A percentile compares a stretch with the other conserved stretches of the same genome.
Evolutionary conservation across 352 stramenopile species (phyloP).

Genomic region (Phytophthora pisi): DNA sequence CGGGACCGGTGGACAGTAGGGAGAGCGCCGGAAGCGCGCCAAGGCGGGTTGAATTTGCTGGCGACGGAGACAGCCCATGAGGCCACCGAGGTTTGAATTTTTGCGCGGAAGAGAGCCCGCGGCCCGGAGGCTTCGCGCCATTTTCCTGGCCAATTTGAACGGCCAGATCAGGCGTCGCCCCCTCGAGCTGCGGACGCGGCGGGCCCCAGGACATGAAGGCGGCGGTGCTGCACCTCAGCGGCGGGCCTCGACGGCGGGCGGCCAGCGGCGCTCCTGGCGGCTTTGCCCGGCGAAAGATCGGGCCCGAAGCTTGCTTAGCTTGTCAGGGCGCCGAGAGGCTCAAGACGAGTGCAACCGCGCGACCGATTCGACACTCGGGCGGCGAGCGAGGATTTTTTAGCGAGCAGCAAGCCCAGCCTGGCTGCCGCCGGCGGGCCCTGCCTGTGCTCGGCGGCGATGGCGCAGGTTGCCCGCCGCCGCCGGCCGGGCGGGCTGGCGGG

Average conservation of each 20-base stretch:
- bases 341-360: conserved; percentile 21
- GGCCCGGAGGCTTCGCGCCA: not conserved
- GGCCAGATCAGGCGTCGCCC: conserved; percentile 31
- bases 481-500: not conserved
- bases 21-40: not conserved
- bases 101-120: not conserved
- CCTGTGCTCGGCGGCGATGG: not conserved
- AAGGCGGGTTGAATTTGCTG: not conserved
- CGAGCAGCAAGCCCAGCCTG: conserved; percentile 12
- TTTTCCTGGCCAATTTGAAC: not conserved
- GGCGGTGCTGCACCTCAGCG: conserved; percentile 24
- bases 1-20: not conserved
- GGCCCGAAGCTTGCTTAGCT: conserved; percentile 4
- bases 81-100: conserved; percentile 1
- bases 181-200: conserved; percentile 23
- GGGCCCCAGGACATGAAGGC: conserved; percentile 31
- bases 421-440: conserved; percentile 10
- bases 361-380: conserved; percentile 39
- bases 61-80: conserved; percentile 20
- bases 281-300: conserved; percentile 13
- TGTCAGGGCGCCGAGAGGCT: not conserved
- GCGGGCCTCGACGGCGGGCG: not conserved
- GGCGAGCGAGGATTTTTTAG: conserved; percentile 20
- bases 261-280: conserved; percentile 1
- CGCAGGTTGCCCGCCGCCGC: not conserved